Conservation (phyloP, 2,329 filamentous ascomycete genomes). For the Aspergillus fijiensis region DNA sequence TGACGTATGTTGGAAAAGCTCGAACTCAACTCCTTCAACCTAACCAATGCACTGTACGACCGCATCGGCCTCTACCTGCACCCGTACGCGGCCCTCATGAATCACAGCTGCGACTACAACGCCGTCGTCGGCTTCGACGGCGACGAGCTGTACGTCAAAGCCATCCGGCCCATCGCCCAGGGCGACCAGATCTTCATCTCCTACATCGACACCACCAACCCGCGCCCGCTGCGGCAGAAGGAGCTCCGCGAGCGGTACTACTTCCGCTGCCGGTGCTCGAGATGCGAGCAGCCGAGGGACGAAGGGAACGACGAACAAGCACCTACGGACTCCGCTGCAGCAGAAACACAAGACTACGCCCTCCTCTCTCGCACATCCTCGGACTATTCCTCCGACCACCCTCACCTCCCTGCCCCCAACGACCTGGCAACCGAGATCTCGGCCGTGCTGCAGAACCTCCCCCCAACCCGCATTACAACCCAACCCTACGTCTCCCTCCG, state of each 20-base stretch:
- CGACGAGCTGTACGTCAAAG: conserved; percentile 50
- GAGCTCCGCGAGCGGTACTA: conserved; percentile 58
- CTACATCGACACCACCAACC: conserved; percentile 59
- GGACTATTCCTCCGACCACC: too few relatives aligned
- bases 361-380: conserved; percentile 2
- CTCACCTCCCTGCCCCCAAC: background rate
- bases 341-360: conserved; percentile 22
- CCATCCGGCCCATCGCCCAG: conserved; percentile 52
- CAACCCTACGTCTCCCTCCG: conserved; percentile 58
- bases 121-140: conserved; percentile 59
- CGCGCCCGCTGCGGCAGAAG: conserved; percentile 50
- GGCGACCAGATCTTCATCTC: conserved; percentile 61
- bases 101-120: conserved; percentile 65
- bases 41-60: conserved; percentile 57
- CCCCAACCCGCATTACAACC: conserved; percentile 49
- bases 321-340: conserved; percentile 11
- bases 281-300: conserved; percentile 42
- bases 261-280: conserved; percentile 58
- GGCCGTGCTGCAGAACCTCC: conserved; percentile 34
- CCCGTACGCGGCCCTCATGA: conserved; percentile 54
- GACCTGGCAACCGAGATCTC: background rate
- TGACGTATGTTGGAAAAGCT: conserved; percentile 39
- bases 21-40: conserved; percentile 58
- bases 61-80: conserved; percentile 61
- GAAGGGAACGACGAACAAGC: conserved; percentile 1